phyloP scores from a whole-genome alignment of 768 basidiomycete genomes.

The Mycena olivaceomarginata region DNA sequence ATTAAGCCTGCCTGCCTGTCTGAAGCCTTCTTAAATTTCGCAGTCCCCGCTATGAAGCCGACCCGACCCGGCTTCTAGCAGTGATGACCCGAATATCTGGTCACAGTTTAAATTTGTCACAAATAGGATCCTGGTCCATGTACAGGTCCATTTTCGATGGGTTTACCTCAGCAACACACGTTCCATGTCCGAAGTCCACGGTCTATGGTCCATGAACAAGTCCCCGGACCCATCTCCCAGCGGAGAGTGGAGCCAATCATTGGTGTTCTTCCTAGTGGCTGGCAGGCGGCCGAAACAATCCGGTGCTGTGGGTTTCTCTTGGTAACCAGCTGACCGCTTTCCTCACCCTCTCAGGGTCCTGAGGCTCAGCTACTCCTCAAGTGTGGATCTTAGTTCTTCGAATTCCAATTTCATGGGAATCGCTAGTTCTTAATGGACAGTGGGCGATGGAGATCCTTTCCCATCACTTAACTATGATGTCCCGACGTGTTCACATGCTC shows the following conservation, averaged over 20 bases:
- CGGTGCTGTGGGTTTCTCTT: constrained; percentile 31
- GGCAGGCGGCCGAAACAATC: constrained; percentile 30
- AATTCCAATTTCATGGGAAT: constrained; percentile 32
- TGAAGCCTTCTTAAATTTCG: too few species aligned
- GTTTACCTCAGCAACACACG: too few species aligned
- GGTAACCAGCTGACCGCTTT: constrained; percentile 31
- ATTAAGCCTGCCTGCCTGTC: too few species aligned
- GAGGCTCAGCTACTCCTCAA: constrained; percentile 32
- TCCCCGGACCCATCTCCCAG: too few species aligned
- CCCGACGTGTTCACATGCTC: constrained; percentile 30
- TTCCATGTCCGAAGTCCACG: too few species aligned
- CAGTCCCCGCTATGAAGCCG: too few species aligned
- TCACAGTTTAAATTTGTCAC: too few species aligned
- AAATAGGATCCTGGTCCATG: too few species aligned
- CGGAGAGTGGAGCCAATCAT: constrained; percentile 28
- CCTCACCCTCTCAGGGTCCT: constrained; percentile 26
- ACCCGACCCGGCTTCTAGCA: too few species aligned
- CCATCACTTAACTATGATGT: constrained; percentile 29
- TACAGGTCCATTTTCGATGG: too few species aligned
- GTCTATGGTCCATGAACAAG: too few species aligned
- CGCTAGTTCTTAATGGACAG: constrained; percentile 35
- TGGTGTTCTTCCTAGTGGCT: constrained; percentile 29
- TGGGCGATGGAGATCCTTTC: constrained; percentile 24
- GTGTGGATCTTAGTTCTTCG: constrained; percentile 27
- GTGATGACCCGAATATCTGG: too few species aligned